A percentile compares a stretch with the other conserved stretches of the same genome.
Conservation (phyloP, 441 rosid species). For the Bruguiera hainesii region DNA sequence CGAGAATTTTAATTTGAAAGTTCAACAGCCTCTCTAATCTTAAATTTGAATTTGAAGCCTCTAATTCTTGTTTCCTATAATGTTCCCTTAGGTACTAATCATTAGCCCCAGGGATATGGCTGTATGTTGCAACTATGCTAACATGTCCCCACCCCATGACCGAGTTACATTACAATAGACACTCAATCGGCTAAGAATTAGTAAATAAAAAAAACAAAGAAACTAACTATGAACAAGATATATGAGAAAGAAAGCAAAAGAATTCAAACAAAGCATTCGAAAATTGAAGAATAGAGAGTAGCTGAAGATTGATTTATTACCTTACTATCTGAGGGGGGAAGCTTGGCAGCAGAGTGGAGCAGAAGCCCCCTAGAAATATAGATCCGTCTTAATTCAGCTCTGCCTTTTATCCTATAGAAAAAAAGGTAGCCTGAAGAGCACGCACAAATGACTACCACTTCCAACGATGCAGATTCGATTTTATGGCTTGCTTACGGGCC, state of each 20-base stretch:
- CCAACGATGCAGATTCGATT: neutral
- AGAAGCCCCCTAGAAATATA: conserved; percentile 4
- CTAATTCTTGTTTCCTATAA: no score
- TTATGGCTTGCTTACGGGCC: no score
- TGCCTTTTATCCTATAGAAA: neutral
- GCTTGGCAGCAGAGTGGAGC: conserved; percentile 3
- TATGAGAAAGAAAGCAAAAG: neutral
- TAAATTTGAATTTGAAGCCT: no score
- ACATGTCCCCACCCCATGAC: no score
- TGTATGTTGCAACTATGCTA: no score
- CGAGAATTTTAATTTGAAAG: no score
- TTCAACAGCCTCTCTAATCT: no score
- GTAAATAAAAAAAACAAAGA: neutral
- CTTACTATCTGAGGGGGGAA: conserved; percentile 2
- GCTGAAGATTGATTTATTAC: neutral
- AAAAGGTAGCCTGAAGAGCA: conserved; percentile 23
- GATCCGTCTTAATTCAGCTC: conserved; percentile 16
- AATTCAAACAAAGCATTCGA: no score
- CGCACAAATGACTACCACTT: conserved; percentile 15
- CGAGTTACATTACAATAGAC: no score
- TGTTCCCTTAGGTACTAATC: no score
- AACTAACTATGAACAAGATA: neutral
- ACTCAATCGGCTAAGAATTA: neutral
- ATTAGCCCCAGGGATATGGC: no score
- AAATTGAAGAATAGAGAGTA: neutral